Percentiles rank a stretch among this genome's conserved stretches.
These are phyloP conservation scores for Peronospora destructor DNA, from an alignment of 352 stramenopile species.

Conservation along the genomic window DNA sequence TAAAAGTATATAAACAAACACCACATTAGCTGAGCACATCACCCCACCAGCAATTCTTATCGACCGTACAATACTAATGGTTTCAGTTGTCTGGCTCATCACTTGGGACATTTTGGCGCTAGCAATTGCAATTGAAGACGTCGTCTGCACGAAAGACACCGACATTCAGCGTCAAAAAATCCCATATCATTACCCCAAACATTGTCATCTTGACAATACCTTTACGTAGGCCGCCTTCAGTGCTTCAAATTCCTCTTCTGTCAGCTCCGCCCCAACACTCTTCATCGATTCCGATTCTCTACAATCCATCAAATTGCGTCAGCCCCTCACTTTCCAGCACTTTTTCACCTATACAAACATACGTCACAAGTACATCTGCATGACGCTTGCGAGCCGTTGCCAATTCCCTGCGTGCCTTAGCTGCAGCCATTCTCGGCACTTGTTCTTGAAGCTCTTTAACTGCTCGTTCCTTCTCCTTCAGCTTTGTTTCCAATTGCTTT, in stretches of 20 bases:
- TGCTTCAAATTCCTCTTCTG: conserved; percentile 34
- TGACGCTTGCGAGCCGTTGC: conserved; percentile 50
- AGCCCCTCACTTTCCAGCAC: not conserved
- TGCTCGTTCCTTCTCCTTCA: conserved; percentile 45
- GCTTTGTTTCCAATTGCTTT: conserved; percentile 38
- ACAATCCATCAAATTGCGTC: not conserved
- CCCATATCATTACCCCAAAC: not conserved
- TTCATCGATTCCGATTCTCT: conserved; percentile 26
- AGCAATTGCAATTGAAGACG: conserved; percentile 46
- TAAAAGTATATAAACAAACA: conserved; percentile 10
- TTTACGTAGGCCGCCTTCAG: conserved; percentile 52
- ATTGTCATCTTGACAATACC: conserved; percentile 16
- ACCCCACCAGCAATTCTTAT: not conserved
- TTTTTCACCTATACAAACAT: not conserved
- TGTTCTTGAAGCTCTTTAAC: conserved; percentile 55
- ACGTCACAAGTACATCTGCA: conserved; percentile 44
- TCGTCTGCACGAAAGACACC: conserved; percentile 28
- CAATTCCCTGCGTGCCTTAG: conserved; percentile 45
- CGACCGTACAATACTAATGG: conserved; percentile 51
- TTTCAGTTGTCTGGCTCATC: conserved; percentile 55
- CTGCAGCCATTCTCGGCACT: conserved; percentile 46
- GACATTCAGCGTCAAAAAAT: not conserved
- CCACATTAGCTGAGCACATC: not conserved
- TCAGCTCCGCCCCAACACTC: conserved; percentile 26
- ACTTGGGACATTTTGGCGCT: conserved; percentile 50